phyloP scores from a whole-genome alignment of 495 filamentous ascomycete species.

The Baudoinia panamericana region DNA sequence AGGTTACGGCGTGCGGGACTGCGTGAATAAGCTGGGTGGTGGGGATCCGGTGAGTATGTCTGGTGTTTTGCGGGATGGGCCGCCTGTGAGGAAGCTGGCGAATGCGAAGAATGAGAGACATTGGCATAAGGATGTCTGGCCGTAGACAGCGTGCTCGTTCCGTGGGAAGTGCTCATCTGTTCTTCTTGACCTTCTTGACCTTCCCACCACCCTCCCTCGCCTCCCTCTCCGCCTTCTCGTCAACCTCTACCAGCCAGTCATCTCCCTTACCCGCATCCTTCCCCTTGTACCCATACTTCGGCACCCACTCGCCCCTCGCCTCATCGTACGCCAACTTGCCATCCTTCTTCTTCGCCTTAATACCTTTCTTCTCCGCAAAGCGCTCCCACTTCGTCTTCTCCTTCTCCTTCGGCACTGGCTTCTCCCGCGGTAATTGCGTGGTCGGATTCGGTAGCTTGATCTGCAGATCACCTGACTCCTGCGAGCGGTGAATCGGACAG shows the following conservation, averaged over 20 bases:
- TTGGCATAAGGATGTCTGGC: too few species aligned
- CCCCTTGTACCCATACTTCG: slow-evolving; percentile 90
- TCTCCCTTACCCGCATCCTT: slow-evolving; percentile 52
- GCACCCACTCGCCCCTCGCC: slow-evolving; percentile 71
- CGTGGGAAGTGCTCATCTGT: neutral
- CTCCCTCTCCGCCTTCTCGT: slow-evolving; percentile 54
- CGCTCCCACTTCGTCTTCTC: slow-evolving; percentile 82
- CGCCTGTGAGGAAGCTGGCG: too few species aligned
- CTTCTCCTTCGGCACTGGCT: slow-evolving; percentile 70
- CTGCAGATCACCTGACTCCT: slow-evolving; percentile 53
- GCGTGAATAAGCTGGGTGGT: too few species aligned
- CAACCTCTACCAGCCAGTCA: slow-evolving; percentile 84
- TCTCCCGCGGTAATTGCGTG: slow-evolving; percentile 70
- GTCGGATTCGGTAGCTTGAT: slow-evolving; percentile 57
- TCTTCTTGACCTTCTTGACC: slow-evolving; percentile 9
- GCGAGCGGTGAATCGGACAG: slow-evolving; percentile 56
- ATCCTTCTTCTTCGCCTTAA: slow-evolving; percentile 63
- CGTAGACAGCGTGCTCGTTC: too few species aligned
- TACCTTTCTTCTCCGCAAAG: slow-evolving; percentile 92
- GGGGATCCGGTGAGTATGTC: too few species aligned
- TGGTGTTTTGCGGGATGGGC: too few species aligned
- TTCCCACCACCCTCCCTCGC: slow-evolving; percentile 41
- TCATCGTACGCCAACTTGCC: slow-evolving; percentile 71
- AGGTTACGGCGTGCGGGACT: too few species aligned
- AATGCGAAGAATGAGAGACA: too few species aligned